Evolutionary conservation across 768 basidiomycete genomes (phyloP), one percentile per base, ranked within the genome.

Genomic region (Sarcodon sp.): DNA sequence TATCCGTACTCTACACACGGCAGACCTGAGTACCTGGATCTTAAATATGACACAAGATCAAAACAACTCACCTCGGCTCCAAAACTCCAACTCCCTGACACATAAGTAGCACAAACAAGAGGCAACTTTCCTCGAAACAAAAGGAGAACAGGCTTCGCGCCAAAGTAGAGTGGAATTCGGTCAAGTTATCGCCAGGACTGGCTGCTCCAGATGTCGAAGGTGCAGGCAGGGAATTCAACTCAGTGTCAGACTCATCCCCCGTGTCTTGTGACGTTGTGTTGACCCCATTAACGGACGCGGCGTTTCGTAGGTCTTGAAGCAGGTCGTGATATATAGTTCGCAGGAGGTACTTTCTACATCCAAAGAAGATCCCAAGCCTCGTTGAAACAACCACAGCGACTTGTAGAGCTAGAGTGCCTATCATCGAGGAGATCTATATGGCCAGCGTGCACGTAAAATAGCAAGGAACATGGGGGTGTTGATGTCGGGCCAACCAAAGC

Each of bases 71-170:
- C 84, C 63, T 60, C 9, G 78, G 57, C 34, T 72, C 65, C 35
- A 88, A 67, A 1, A 79, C 38, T 36, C 70, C 66, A 43, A 77
- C 46, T 2, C 73, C 82, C 63, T 91, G 87, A n/a, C 76, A 71
- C 62, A 89, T 74, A 5, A 90, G 66, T 48, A 90, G 67, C 10
- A 77, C 52, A 55, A 89, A 89, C 50, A 90, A 64, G 55, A 76
- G 73, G 52, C 79, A 81, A 46, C 80, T 77, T 63, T 89, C 88
- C 1, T 82, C 73, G 59, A 89, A 86, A 55, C 79, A 81, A 33
- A 77, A 62, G 0, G 84, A 73, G 55, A 91, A 89, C 6, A 79
- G 60, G 0, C 65, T 67, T 38, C 80, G 66, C 0, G 87, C 70
- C 0, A 86, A 57, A 3, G 61, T 59, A 0, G 80, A 76, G 53